Conservation (phyloP, 305 asterid genomes). For the Fraxinus angustifolia region DNA sequence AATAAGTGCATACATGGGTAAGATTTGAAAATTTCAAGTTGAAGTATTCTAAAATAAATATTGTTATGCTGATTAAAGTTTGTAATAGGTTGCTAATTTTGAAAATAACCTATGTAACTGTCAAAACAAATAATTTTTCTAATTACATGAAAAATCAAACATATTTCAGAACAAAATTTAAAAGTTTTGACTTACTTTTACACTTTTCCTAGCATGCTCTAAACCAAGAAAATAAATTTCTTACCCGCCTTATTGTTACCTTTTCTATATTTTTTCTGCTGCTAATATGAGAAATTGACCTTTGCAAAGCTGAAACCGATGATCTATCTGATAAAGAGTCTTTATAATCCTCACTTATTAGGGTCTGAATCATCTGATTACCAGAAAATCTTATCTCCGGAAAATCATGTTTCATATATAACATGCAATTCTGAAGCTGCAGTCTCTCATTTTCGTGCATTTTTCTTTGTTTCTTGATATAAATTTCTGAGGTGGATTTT, state of each 20-base stretch:
- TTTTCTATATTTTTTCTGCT: not conserved
- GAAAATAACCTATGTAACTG: not conserved
- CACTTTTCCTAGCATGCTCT: not conserved
- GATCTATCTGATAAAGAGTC: not conserved
- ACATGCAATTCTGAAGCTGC: not conserved
- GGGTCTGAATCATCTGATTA: not conserved
- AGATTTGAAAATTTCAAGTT: not conserved
- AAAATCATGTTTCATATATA: not conserved
- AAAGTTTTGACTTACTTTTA: not conserved
- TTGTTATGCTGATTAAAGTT: not conserved
- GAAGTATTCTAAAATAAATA: not conserved
- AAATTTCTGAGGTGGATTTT: not conserved
- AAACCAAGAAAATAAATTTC: not conserved
- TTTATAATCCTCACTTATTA: not conserved
- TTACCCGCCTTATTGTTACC: not conserved
- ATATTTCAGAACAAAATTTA: not conserved
- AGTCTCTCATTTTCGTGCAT: not conserved
- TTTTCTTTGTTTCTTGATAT: not conserved
- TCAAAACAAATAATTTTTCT: not conserved
- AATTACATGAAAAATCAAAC: not conserved
- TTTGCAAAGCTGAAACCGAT: not conserved
- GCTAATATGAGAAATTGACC: not conserved
- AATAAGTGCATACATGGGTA: not conserved
- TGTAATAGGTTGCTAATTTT: not conserved
- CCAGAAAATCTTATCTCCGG: not conserved